phyloP scores from a whole-genome alignment of 2,329 filamentous ascomycete species.

The Colletotrichum orbiculare region DNA sequence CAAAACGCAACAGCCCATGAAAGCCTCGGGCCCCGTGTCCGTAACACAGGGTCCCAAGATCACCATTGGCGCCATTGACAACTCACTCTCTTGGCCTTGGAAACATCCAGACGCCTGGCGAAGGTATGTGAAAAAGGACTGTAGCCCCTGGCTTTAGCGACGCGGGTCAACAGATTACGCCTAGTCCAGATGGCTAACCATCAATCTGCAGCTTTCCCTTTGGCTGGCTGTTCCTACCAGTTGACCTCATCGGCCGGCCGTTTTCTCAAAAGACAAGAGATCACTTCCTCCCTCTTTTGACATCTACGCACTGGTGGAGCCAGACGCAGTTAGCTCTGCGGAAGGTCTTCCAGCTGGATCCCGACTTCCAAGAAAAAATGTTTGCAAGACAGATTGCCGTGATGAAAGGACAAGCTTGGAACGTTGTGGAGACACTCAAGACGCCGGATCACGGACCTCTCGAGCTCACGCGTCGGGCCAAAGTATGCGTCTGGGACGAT shows the following conservation, averaged over 20 bases:
- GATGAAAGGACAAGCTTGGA: slow-evolving; percentile 99
- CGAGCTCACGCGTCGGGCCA: slow-evolving; percentile 88
- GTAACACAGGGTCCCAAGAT: slow-evolving; percentile 68
- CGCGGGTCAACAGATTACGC: background rate
- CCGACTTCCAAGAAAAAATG: slow-evolving; percentile 98
- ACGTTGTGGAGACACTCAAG: slow-evolving; percentile 97
- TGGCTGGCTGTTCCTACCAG: slow-evolving; percentile 96
- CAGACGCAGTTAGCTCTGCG: slow-evolving; percentile 91
- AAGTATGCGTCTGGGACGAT: slow-evolving; percentile 98
- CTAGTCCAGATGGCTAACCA: slow-evolving; percentile 13
- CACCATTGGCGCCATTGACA: slow-evolving; percentile 92
- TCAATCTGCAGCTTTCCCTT: slow-evolving; percentile 84
- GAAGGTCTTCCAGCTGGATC: slow-evolving; percentile 88
- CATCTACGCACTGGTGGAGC: slow-evolving; percentile 96
- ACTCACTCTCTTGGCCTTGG: slow-evolving; percentile 98
- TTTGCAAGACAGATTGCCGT: slow-evolving; percentile 98
- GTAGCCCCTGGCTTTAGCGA: background rate
- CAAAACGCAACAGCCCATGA: slow-evolving; percentile 85
- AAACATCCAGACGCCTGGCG: slow-evolving; percentile 94
- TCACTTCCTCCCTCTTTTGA: slow-evolving; percentile 95
- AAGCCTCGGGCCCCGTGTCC: slow-evolving; percentile 67
- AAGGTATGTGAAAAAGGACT: slow-evolving; percentile 53
- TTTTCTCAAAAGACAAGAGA: slow-evolving; percentile 94
- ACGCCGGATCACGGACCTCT: slow-evolving; percentile 91
- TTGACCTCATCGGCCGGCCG: slow-evolving; percentile 93